phyloP scores from a whole-genome alignment of 495 filamentous ascomycete genomes.

The Hypoxylon cercidicola region DNA sequence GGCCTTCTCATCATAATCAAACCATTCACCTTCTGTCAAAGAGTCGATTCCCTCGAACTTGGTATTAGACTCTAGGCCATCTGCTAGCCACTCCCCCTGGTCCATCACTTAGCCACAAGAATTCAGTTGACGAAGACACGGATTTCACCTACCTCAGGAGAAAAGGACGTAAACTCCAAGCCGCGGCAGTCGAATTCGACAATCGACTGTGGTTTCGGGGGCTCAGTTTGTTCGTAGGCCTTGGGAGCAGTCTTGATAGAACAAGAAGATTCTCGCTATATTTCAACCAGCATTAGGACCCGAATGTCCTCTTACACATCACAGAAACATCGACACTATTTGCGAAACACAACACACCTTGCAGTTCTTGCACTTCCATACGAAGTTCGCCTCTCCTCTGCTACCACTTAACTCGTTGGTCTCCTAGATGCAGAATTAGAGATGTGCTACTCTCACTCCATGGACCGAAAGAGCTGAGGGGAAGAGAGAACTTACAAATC shows the following conservation, averaged over 20 bases:
- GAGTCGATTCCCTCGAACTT: slow-evolving; percentile 80
- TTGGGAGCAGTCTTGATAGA: slow-evolving; percentile 76
- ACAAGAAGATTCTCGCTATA: slow-evolving; percentile 67
- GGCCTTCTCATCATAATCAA: slow-evolving; percentile 70
- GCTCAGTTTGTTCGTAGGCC: slow-evolving; percentile 72
- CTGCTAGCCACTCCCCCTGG: slow-evolving; percentile 88
- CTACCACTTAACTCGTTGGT: slow-evolving; percentile 87
- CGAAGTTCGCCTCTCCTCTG: slow-evolving; percentile 95
- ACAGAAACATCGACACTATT: not conserved
- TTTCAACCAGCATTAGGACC: not conserved
- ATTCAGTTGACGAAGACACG: not conserved
- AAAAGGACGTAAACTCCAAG: slow-evolving; percentile 90
- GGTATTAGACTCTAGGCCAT: slow-evolving; percentile 79
- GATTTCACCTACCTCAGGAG: slow-evolving; percentile 72
- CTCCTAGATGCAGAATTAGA: slow-evolving; percentile 64
- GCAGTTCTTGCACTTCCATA: slow-evolving; percentile 97
- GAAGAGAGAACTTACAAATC: slow-evolving; percentile 74
- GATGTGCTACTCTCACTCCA: not conserved
- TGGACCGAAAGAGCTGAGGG: not conserved
- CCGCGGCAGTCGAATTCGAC: slow-evolving; percentile 93
- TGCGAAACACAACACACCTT: slow-evolving; percentile 65
- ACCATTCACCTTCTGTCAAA: slow-evolving; percentile 82
- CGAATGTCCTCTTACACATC: not conserved
- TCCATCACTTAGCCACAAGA: slow-evolving; percentile 2
- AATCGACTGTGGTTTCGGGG: slow-evolving; percentile 77